A percentile compares a stretch with the other conserved stretches of the same genome.
phyloP scores from a whole-genome alignment of 805 yeast genomes.

The Suhomyces prunicola region DNA sequence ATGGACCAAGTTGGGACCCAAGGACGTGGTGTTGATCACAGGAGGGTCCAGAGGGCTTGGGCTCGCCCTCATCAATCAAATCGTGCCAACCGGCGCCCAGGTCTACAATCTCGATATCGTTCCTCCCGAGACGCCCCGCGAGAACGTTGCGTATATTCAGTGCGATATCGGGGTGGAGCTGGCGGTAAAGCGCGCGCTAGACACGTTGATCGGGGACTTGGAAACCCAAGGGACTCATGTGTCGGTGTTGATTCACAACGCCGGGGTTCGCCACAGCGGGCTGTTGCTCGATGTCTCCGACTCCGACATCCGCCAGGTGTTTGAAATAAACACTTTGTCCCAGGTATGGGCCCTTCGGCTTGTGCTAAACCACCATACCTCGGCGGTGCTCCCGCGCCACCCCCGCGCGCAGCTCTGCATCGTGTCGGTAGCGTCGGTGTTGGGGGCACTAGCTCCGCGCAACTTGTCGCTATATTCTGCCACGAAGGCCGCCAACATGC shows the following conservation, averaged over 20 bases:
- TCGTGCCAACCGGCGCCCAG: constrained; percentile 15
- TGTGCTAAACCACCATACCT: constrained; percentile 20
- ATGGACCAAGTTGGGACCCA: constrained; percentile 1
- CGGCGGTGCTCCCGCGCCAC: neutral
- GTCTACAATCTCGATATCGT: constrained; percentile 33
- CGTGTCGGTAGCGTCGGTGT: constrained; percentile 44
- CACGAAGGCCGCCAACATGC: constrained; percentile 45
- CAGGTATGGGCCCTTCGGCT: constrained; percentile 23
- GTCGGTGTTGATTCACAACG: constrained; percentile 44
- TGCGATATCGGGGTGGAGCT: constrained; percentile 23
- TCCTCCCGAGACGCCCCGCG: constrained; percentile 11
- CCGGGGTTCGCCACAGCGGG: constrained; percentile 43
- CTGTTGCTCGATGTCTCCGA: constrained; percentile 23
- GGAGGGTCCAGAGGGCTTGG: constrained; percentile 58
- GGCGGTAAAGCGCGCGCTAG: constrained; percentile 13
- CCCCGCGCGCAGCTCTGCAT: constrained; percentile 24
- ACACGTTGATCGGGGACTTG: constrained; percentile 7
- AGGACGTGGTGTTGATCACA: constrained; percentile 36
- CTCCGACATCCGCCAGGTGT: constrained; percentile 20
- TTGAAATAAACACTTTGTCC: constrained; percentile 32
- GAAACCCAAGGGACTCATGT: constrained; percentile 10
- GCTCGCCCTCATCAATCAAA: constrained; percentile 27
- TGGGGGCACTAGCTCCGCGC: constrained; percentile 49
- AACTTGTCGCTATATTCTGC: constrained; percentile 48
- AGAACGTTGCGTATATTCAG: constrained; percentile 18